Evolutionary conservation across 805 yeast species (phyloP).

Genomic region (Candida adriatica): DNA sequence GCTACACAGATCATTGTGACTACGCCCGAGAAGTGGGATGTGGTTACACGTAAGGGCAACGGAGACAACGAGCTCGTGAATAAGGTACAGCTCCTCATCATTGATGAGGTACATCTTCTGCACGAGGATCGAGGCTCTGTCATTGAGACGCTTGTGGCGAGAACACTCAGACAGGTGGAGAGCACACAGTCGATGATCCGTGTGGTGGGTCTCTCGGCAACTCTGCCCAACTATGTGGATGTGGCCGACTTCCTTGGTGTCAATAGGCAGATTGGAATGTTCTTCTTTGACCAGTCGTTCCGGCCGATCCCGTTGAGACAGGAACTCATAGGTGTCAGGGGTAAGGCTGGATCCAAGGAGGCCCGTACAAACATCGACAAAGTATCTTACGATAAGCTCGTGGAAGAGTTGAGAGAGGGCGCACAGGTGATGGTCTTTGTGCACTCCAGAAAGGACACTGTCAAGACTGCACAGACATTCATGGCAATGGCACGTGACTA

Average conservation of each 20-base stretch:
- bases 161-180: constrained; percentile 93
- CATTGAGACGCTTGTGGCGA: constrained; percentile 88
- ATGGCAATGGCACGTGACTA: constrained; percentile 59
- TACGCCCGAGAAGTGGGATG: constrained; percentile 97
- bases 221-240: constrained; percentile 84
- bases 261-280: constrained; percentile 84
- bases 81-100: constrained; percentile 78
- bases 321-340: constrained; percentile 77
- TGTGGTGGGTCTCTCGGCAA: constrained; percentile 91
- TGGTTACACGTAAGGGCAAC: constrained; percentile 86
- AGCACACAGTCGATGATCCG: constrained; percentile 89
- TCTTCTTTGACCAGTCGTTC: constrained; percentile 87
- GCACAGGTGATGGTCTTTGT: constrained; percentile 96
- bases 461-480: constrained; percentile 69
- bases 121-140: constrained; percentile 99
- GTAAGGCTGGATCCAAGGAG: constrained; percentile 73
- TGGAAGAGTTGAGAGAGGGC: constrained; percentile 59
- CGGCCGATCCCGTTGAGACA: constrained; percentile 93
- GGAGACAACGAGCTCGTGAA: constrained; percentile 84
- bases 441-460: constrained; percentile 90
- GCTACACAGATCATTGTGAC: constrained; percentile 86
- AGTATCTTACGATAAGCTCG: constrained; percentile 68
- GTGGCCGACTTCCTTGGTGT: constrained; percentile 95
- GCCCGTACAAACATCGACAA: constrained; percentile 66
- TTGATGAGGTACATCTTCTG: constrained; percentile 93